These are phyloP conservation scores for Eucommia ulmoides DNA, from an alignment of 257 asterid species.

Conservation along the genomic window DNA sequence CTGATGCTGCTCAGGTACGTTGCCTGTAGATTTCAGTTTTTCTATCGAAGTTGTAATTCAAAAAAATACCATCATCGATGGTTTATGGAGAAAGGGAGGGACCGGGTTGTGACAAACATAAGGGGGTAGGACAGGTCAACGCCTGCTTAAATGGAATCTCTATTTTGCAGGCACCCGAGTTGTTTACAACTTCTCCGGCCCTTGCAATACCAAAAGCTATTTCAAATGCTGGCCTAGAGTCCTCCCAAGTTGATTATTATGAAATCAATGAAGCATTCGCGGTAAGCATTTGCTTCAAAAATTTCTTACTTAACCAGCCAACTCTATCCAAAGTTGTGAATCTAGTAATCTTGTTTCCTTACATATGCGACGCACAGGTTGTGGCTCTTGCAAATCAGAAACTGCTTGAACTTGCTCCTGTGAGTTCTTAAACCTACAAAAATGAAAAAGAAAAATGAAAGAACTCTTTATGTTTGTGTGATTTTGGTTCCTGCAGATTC, in stretches of 20 bases:
- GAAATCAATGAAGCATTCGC: constrained; percentile 98
- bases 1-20: constrained; percentile 95
- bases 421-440: constrained; percentile 25
- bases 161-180: constrained; percentile 94
- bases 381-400: constrained; percentile 98
- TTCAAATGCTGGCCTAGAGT: constrained; percentile 67
- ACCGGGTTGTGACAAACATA: no score
- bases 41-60: no score
- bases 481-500: no score
- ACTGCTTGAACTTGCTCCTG: constrained; percentile 60
- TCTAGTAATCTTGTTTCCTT: constrained; percentile 4
- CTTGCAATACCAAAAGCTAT: constrained; percentile 95
- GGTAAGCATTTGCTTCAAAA: constrained; percentile 26
- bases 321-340: neutral
- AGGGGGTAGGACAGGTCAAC: no score
- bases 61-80: neutral
- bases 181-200: constrained; percentile 90
- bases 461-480: no score
- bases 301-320: constrained; percentile 8
- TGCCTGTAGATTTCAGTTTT: neutral
- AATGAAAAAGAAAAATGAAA: no score
- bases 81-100: no score
- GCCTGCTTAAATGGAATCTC: constrained; percentile 3
- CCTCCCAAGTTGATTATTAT: constrained; percentile 75
- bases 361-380: constrained; percentile 39